A percentile compares a stretch with the other conserved stretches of the same genome.
These are phyloP conservation scores for Bauhinia variegata DNA, from an alignment of 306 rosid species.

Conservation along the genomic window DNA sequence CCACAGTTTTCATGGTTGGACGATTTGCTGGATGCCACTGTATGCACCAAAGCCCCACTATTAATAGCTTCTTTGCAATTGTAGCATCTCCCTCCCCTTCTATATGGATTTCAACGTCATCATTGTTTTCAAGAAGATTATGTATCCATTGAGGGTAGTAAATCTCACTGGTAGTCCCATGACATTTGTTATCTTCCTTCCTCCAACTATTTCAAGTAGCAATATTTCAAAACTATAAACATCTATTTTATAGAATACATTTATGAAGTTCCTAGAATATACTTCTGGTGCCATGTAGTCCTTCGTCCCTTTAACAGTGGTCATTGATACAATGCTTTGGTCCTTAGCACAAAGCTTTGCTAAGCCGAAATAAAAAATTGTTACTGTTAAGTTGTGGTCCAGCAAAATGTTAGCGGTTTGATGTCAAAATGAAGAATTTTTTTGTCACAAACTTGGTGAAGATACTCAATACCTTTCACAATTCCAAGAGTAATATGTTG, in stretches of 20 bases:
- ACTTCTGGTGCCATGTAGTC: slow-evolving; percentile 37
- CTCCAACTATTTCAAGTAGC: slow-evolving; percentile 29
- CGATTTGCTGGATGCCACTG: slow-evolving; percentile 36
- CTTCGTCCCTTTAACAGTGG: slow-evolving; percentile 27
- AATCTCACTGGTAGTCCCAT: slow-evolving; percentile 5
- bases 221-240: slow-evolving; percentile 32
- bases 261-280: slow-evolving; percentile 22
- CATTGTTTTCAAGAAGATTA: slow-evolving; percentile 31
- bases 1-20: slow-evolving; percentile 43
- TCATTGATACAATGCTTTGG: slow-evolving; percentile 33
- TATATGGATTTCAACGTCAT: slow-evolving; percentile 33
- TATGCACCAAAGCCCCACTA: slow-evolving; percentile 43
- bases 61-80: slow-evolving; percentile 41
- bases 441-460: slow-evolving; percentile 46
- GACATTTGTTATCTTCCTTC: slow-evolving; percentile 30
- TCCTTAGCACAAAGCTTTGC: slow-evolving; percentile 32
- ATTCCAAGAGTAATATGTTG: slow-evolving; percentile 33
- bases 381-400: slow-evolving; percentile 16
- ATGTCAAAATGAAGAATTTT: slow-evolving; percentile 43
- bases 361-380: slow-evolving; percentile 33
- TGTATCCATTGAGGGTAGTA: slow-evolving; percentile 38
- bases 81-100: slow-evolving; percentile 26
- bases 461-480: slow-evolving; percentile 42
- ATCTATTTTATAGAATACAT: slow-evolving; percentile 16
- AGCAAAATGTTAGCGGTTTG: slow-evolving; percentile 27